Evolutionary conservation across 1,139 yeast species (phyloP), one percentile per base, ranked within the genome.

Genomic region (Candida freyschussii): DNA sequence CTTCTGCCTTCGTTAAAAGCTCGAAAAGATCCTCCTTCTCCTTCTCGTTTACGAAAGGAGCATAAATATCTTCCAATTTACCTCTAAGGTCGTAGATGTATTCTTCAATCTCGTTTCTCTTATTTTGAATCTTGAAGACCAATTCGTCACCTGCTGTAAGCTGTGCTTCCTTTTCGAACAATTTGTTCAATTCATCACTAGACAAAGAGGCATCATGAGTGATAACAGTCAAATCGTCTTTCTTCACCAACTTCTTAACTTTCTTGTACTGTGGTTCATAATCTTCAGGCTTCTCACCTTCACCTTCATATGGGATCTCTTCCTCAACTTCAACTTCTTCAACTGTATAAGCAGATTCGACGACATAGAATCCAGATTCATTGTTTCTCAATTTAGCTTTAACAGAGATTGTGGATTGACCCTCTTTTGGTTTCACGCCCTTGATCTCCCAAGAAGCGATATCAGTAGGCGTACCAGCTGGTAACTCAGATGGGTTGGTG

Each of bases 51-150:
- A 97, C 96, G 59, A 89, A 91, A 50, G 73, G 80, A 51, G 86
- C 74, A 63, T 89, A 91, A 57, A 80, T 80, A 39, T 87, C 98
- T 42, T 89, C 96, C 57, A 93, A 75, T 72, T 93, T 91, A 60
- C 95, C 95, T 72, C 98, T 85, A 64, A 91, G 78, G 55, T 86
- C 95, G 69, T 91, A 91, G 57, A 93, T 91, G 75, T 91, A 91
- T 72, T 91, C 98, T 72, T 91, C 98, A 46, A 93, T 75, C 49
- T 96, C 93, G 63, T 91, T 91, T 84, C 91, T 91, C 67, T 89
- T 86, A 69, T 91, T 97, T 72, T 91, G 98, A 49, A 98, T 93
- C 69, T 91, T 97, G 51, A 95, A 95, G 49, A 91, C 96, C 53
- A 91, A 78, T 71, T 87, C 91, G 68, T 93, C 99, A 59, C 81